These are phyloP conservation scores for Capsicum chinense DNA, from an alignment of 257 asterid genomes.

Conservation along the genomic window DNA sequence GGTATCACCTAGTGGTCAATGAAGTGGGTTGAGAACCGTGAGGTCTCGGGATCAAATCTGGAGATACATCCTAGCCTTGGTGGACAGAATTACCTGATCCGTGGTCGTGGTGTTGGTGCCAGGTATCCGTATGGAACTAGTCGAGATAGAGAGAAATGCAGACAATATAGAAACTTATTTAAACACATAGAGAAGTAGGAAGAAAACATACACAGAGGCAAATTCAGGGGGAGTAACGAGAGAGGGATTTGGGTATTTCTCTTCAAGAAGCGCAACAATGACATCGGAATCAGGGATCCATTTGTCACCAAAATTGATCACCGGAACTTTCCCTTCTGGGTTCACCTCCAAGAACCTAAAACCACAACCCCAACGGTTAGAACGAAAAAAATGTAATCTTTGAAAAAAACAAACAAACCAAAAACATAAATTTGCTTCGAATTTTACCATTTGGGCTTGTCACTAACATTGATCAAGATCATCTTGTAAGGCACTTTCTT, in stretches of 20 bases:
- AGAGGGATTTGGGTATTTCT: constrained; percentile 73
- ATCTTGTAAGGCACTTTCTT: constrained; percentile 66
- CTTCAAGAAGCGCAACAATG: constrained; percentile 70
- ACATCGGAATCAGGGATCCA: constrained; percentile 87
- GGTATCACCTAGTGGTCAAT: neutral
- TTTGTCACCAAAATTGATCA: constrained; percentile 68
- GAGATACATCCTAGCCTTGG: no score
- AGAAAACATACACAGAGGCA: constrained; percentile 62
- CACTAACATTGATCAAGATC: constrained; percentile 53
- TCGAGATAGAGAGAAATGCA: neutral
- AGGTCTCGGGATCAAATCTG: neutral
- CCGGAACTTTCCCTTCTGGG: constrained; percentile 85
- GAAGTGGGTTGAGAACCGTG: neutral
- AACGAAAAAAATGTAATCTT: neutral
- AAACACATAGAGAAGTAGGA: neutral
- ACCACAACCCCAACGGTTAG: neutral
- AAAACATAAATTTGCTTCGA: neutral
- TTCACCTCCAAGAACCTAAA: constrained; percentile 69
- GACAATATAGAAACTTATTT: neutral
- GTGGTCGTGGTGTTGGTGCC: neutral
- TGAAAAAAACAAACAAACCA: neutral
- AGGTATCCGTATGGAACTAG: neutral
- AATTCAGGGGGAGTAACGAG: constrained; percentile 65
- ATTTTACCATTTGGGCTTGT: constrained; percentile 73
- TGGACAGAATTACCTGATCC: no score